Base-by-base conservation (phyloP, 768 basidiomycete species). In the Russula brevipes region DNA sequence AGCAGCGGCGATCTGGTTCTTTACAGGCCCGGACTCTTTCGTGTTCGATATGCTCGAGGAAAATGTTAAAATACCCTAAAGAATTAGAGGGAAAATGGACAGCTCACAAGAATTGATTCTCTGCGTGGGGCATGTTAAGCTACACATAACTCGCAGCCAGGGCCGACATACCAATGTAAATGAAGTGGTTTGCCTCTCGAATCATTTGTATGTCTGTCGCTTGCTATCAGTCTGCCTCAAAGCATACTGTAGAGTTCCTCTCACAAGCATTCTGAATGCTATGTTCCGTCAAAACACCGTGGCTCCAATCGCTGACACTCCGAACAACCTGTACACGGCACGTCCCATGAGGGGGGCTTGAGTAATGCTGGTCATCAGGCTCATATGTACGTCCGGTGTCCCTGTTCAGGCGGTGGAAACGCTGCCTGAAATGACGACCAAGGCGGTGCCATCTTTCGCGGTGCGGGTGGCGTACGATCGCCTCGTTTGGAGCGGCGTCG, bases 241-340 rank as follows among this genome's bases (percentile, higher is more conserved):
- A 56, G 52, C 30, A 38, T 19, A 30, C 36, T 39, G n/a, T 44
- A 49, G 1, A 11, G 5, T 39, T 53, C 7, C 2, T 82, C 88
- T 72, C 70, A 91, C 91, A 94, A 52, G 96, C 95, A 68, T 93
- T 89, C 75, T 97, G 95, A 63, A 98, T 93, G 73, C 91, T 94
- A 62, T 85, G 83, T 73, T 98, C 96, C 4, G 84, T 88, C 66
- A 95, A 78, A 41, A 94, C 89, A 2, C 95, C 96, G 69, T 94
- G 91, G 69, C 87, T 90, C 96, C 96, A 99, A 74, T 98, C 96
- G 1, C 81, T 85, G 24, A 94, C 89, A 64, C 89, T 91, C 58
- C 96, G 83, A 47, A 92, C 81, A 16, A 82, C 92, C 77, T 98
- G 93, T 17, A 93, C 87, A 39, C 78, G 78, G 70, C 87, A 88